Conservation (phyloP, 176 grass and related monocot species). For the Triticum timopheevii region DNA sequence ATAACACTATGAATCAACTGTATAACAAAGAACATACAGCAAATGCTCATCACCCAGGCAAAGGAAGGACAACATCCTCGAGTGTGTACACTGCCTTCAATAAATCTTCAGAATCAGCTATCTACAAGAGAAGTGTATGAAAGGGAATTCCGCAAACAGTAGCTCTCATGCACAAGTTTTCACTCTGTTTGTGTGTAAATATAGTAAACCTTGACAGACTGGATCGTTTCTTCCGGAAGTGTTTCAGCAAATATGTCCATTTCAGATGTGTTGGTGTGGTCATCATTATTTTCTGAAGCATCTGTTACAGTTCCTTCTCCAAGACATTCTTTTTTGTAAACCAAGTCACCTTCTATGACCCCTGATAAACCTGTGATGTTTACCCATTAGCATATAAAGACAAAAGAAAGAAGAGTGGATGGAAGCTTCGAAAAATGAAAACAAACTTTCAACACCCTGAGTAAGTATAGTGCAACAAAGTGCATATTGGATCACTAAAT, state of each 20-base stretch:
- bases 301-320: constrained; percentile 32
- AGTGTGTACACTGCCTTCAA: constrained; percentile 63
- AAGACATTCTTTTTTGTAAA: constrained; percentile 62
- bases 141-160: constrained; percentile 9
- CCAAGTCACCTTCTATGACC: constrained; percentile 86
- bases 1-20: background rate
- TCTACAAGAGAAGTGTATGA: constrained; percentile 48
- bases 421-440: background rate
- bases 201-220: constrained; percentile 74
- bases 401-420: constrained; percentile 12
- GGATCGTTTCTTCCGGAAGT: constrained; percentile 64
- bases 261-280: constrained; percentile 37
- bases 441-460: background rate
- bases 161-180: background rate
- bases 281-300: constrained; percentile 47
- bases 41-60: constrained; percentile 80
- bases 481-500: background rate
- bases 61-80: constrained; percentile 94
- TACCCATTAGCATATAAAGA: constrained; percentile 23
- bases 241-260: constrained; percentile 51
- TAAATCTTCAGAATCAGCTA: constrained; percentile 83
- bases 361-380: constrained; percentile 65
- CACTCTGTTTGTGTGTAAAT: background rate
- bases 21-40: constrained; percentile 8
- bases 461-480: constrained; percentile 13